These are phyloP conservation scores for Juglanconis oblonga DNA, from an alignment of 2,329 filamentous ascomycete genomes.

Conservation along the genomic window DNA sequence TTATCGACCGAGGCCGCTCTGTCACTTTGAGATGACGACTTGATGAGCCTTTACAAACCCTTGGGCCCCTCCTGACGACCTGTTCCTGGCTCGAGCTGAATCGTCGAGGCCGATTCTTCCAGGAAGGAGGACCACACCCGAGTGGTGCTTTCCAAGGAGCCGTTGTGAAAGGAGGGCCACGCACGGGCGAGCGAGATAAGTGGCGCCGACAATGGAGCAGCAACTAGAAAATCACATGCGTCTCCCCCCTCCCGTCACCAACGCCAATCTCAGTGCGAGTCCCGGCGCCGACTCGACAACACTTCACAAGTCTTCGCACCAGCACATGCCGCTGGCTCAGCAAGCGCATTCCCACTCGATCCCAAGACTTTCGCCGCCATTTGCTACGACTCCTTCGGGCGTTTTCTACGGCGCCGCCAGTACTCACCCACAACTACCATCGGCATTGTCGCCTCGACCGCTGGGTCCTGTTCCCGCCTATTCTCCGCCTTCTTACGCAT, in stretches of 20 bases:
- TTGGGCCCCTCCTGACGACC: conserved; percentile 1
- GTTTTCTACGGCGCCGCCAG: conserved; percentile 5
- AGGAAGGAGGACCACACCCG: conserved; percentile 2
- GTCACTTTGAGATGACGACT: conserved; percentile 11
- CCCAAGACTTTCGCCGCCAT: conserved; percentile 18
- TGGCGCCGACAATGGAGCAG: conserved; percentile 10
- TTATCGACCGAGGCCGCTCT: conserved; percentile 1
- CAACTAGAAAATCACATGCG: conserved; percentile 44
- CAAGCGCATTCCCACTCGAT: conserved; percentile 13
- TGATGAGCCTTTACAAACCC: neutral
- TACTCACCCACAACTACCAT: neutral
- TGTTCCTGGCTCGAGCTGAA: conserved; percentile 11
- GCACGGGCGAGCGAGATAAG: neutral
- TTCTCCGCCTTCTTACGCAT: conserved; percentile 35
- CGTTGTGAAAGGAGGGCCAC: conserved; percentile 1
- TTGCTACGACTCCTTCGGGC: conserved; percentile 7
- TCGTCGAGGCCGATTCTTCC: conserved; percentile 3
- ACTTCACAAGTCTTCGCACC: conserved; percentile 4
- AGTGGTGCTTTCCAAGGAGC: neutral
- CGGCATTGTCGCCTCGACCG: conserved; percentile 21
- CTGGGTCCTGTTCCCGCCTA: conserved; percentile 28
- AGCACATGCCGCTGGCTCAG: conserved; percentile 22
- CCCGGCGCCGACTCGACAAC: neutral
- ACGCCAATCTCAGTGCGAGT: neutral
- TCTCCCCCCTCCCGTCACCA: conserved; percentile 29